Conservation (phyloP, 2,329 filamentous ascomycete species). For the Alternaria brassicae region DNA sequence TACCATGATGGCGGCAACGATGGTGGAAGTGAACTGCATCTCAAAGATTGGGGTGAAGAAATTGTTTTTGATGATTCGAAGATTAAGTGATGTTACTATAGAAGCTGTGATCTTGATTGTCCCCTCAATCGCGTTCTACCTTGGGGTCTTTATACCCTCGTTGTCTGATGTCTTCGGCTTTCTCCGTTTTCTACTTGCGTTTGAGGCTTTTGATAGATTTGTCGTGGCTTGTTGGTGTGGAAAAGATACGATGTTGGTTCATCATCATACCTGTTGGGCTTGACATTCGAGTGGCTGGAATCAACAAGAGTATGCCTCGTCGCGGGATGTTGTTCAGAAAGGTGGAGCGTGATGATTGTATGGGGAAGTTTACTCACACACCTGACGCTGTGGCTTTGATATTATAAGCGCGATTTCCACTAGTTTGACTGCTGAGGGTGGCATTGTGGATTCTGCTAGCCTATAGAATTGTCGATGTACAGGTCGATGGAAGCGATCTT, state of each 20-base stretch:
- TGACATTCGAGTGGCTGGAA: neutral
- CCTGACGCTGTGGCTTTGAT: constrained; percentile 4
- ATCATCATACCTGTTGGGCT: constrained; percentile 4
- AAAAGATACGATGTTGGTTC: constrained; percentile 1
- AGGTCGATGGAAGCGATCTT: neutral
- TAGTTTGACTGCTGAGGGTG: neutral
- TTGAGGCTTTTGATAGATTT: neutral
- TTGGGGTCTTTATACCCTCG: constrained; percentile 1
- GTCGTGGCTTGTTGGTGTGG: constrained; percentile 1
- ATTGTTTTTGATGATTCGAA: neutral
- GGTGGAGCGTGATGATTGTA: neutral
- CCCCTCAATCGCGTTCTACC: neutral
- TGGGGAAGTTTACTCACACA: neutral
- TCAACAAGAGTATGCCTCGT: neutral
- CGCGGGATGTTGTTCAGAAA: neutral
- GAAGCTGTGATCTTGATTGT: neutral
- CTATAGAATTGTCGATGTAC: neutral
- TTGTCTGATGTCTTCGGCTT: neutral
- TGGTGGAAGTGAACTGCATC: constrained; percentile 12
- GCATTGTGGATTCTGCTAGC: neutral
- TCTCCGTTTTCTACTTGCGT: neutral
- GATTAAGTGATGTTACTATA: neutral
- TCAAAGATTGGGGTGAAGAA: neutral
- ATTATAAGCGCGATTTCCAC: neutral
- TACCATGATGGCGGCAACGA: constrained; percentile 11